These are phyloP conservation scores for Cystofilobasidium macerans DNA, from an alignment of 768 basidiomycete genomes.

Conservation along the genomic window DNA sequence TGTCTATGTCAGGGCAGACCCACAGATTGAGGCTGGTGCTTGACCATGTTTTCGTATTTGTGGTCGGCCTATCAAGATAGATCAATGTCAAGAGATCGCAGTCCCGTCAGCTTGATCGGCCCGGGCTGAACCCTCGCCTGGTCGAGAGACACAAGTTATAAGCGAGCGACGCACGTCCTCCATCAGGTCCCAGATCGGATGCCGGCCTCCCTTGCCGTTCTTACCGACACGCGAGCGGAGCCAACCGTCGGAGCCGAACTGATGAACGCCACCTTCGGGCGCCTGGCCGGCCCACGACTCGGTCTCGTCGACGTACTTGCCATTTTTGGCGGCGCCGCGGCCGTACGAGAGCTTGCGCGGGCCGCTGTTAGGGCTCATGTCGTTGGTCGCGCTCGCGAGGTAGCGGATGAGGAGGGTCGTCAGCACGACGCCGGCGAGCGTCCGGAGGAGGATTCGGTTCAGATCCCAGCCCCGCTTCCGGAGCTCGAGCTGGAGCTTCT, in stretches of 20 bases:
- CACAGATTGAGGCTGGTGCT: slow-evolving; percentile 8
- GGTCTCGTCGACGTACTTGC: background rate
- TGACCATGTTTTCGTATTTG: slow-evolving; percentile 6
- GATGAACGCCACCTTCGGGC: background rate
- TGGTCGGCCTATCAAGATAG: slow-evolving; percentile 1
- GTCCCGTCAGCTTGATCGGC: too few species aligned
- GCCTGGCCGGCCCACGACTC: background rate
- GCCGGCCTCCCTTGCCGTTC: slow-evolving; percentile 6
- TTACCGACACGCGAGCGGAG: background rate
- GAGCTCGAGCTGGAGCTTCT: slow-evolving; percentile 8
- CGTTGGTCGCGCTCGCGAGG: background rate
- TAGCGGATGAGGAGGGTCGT: slow-evolving; percentile 8
- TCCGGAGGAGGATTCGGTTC: background rate
- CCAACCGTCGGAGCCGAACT: slow-evolving; percentile 15
- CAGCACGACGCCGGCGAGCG: background rate
- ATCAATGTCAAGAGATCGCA: background rate
- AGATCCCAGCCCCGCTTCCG: slow-evolving; percentile 15
- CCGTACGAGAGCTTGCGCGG: slow-evolving; percentile 4
- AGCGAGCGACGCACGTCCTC: slow-evolving; percentile 6
- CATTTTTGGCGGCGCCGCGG: slow-evolving; percentile 2
- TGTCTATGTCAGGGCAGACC: background rate
- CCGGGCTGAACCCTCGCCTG: too few species aligned
- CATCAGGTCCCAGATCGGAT: slow-evolving; percentile 22
- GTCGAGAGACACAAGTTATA: too few species aligned
- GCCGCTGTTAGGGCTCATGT: background rate